Percentiles rank a stretch among this genome's conserved stretches.
phyloP scores from a whole-genome alignment of 129 eudicot species.

The Lonicera japonica region DNA sequence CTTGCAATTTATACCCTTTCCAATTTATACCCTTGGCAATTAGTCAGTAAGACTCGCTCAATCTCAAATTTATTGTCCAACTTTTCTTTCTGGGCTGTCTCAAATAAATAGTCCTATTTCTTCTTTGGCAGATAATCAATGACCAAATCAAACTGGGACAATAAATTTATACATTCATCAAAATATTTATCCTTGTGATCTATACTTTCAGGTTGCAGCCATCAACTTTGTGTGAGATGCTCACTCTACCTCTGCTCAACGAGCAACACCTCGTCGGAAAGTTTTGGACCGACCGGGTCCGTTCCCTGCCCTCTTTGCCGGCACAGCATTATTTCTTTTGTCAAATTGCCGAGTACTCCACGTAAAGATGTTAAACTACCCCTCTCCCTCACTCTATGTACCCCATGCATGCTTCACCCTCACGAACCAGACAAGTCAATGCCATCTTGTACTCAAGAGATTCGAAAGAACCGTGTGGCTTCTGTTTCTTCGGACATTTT shows the following conservation, averaged over 20 bases:
- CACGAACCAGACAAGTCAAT: constrained; percentile 48
- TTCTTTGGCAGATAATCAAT: too few relatives aligned
- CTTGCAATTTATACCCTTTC: too few relatives aligned
- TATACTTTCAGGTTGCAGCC: constrained; percentile 64
- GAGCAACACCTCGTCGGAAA: constrained; percentile 55
- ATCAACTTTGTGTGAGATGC: constrained; percentile 82
- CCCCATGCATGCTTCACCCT: constrained; percentile 91
- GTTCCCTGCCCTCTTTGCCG: constrained; percentile 90
- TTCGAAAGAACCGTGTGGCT: constrained; percentile 56
- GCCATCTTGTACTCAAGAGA: constrained; percentile 39
- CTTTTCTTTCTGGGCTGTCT: too few relatives aligned
- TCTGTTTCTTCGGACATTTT: constrained; percentile 74
- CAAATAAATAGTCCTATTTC: too few relatives aligned
- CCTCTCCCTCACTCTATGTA: constrained; percentile 61
- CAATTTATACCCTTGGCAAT: too few relatives aligned
- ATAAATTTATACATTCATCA: not conserved
- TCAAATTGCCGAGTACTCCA: constrained; percentile 54
- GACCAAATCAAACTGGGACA: too few relatives aligned
- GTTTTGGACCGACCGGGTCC: constrained; percentile 77
- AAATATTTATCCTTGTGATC: not conserved
- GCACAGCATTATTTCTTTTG: constrained; percentile 53
- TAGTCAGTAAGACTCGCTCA: too few relatives aligned
- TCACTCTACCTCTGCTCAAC: constrained; percentile 93
- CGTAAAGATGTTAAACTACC: constrained; percentile 59
- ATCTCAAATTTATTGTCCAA: too few relatives aligned